A percentile compares a stretch with the other conserved stretches of the same genome.
Evolutionary conservation across 1,284 basidiomycete genomes (phyloP).

Genomic region (Volvariella volvacea): DNA sequence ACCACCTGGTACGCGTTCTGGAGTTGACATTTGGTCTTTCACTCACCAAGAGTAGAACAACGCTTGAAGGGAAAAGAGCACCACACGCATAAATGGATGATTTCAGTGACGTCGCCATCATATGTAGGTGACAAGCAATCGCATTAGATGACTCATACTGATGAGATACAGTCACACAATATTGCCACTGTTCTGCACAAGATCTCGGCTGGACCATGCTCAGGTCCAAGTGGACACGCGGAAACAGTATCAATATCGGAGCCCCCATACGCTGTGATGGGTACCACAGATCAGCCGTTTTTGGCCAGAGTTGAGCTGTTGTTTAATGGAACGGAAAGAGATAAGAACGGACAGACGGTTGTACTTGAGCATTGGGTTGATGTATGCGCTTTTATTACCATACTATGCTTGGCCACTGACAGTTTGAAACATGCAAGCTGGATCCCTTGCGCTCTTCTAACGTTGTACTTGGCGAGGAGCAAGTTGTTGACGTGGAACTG

Average conservation of each 20-base stretch:
- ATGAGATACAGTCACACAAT: constrained; percentile 36
- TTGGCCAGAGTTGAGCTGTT: constrained; percentile 53
- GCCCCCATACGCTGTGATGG: constrained; percentile 54
- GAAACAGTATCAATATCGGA: constrained; percentile 28
- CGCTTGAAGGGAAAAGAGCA: constrained; percentile 25
- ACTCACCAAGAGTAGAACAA: constrained; percentile 28
- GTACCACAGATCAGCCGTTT: constrained; percentile 54
- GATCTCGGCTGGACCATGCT: constrained; percentile 40
- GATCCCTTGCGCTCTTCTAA: constrained; percentile 44
- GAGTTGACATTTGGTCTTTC: constrained; percentile 3
- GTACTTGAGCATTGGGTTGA: constrained; percentile 71
- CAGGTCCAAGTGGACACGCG: constrained; percentile 29
- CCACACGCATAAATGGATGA: constrained; percentile 66
- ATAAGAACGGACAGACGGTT: constrained; percentile 20
- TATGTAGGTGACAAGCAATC: constrained; percentile 42
- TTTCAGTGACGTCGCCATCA: constrained; percentile 59
- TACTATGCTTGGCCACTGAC: constrained; percentile 5
- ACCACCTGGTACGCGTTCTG: constrained; percentile 37
- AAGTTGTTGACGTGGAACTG: constrained; percentile 66
- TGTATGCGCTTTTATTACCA: constrained; percentile 30
- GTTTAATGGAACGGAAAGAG: constrained; percentile 27
- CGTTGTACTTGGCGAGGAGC: constrained; percentile 57
- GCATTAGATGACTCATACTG: no score
- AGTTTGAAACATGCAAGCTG: constrained; percentile 33
- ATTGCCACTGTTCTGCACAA: constrained; percentile 46